A percentile compares a stretch with the other conserved stretches of the same genome.
These are phyloP conservation scores for Gossypium mustelinum DNA, from an alignment of 345 rosid species.

Conservation along the genomic window DNA sequence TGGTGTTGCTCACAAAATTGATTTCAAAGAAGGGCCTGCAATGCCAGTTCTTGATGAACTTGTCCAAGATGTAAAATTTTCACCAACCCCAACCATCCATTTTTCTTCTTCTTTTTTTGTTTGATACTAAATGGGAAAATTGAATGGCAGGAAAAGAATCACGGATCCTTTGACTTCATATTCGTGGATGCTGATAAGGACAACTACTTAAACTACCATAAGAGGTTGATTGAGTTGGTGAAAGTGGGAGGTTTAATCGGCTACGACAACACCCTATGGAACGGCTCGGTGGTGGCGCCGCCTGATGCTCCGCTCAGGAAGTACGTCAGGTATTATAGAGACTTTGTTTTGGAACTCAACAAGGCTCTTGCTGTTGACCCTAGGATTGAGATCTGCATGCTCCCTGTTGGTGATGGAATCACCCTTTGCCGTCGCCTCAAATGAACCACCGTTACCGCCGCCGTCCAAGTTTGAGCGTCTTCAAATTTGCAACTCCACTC, in stretches of 20 bases:
- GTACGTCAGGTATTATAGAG: constrained; percentile 83
- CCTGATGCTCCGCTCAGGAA: constrained; percentile 82
- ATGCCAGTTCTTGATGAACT: constrained; percentile 80
- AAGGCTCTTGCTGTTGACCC: constrained; percentile 96
- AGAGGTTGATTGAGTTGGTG: constrained; percentile 73
- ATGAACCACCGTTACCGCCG: constrained; percentile 18
- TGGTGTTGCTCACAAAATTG: constrained; percentile 93
- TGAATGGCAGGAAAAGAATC: constrained; percentile 55
- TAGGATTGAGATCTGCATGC: constrained; percentile 94
- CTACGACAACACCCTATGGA: constrained; percentile 97
- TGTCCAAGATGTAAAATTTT: constrained; percentile 68
- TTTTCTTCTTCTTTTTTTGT: neutral
- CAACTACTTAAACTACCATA: constrained; percentile 89
- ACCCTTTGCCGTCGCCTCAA: constrained; percentile 89
- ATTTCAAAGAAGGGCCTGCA: constrained; percentile 96
- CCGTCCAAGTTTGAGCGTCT: neutral
- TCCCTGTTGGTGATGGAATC: constrained; percentile 93
- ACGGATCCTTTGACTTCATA: constrained; percentile 76
- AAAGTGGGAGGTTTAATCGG: constrained; percentile 90
- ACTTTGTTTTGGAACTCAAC: constrained; percentile 89
- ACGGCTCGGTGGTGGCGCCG: constrained; percentile 87
- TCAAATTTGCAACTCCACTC: neutral
- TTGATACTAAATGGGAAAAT: neutral
- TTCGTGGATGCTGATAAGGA: constrained; percentile 99
- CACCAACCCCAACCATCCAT: neutral